phyloP scores from a whole-genome alignment of 768 basidiomycete species.

The Pholiota molesta region DNA sequence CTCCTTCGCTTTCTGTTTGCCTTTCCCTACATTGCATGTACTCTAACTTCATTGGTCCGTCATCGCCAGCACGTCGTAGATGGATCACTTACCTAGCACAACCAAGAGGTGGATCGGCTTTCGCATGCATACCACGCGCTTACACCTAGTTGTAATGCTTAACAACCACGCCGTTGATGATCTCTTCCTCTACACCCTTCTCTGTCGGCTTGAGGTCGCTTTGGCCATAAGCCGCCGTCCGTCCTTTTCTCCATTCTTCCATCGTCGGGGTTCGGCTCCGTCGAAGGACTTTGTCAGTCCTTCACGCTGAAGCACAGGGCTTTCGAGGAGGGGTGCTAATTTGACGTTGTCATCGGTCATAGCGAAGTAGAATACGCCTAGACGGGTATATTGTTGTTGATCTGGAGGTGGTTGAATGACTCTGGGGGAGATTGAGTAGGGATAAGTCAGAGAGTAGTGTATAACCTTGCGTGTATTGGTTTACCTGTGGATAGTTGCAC shows the following conservation, averaged over 20 bases:
- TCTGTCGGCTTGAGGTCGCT: constrained; percentile 41
- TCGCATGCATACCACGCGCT: too few relatives aligned
- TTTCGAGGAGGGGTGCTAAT: constrained; percentile 47
- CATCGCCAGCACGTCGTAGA: not conserved
- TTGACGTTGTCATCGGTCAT: constrained; percentile 52
- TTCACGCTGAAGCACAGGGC: constrained; percentile 48
- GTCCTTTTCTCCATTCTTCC: constrained; percentile 52
- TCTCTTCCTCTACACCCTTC: constrained; percentile 54
- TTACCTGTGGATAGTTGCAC: constrained; percentile 54
- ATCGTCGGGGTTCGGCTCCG: constrained; percentile 50
- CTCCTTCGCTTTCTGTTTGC: not conserved
- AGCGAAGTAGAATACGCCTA: constrained; percentile 63
- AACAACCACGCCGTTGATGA: constrained; percentile 56
- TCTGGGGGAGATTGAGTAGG: constrained; percentile 23
- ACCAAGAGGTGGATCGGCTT: too few relatives aligned
- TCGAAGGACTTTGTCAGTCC: constrained; percentile 42
- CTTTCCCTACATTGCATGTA: not conserved
- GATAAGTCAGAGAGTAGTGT: not conserved
- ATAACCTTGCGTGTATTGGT: not conserved
- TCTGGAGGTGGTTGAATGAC: constrained; percentile 62
- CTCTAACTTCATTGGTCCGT: not conserved
- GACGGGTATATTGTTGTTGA: constrained; percentile 49
- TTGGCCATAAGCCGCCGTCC: constrained; percentile 56
- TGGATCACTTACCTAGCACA: too few relatives aligned
- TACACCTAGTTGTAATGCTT: constrained; percentile 53